Evolutionary conservation across 176 grass and related monocot genomes (phyloP), one percentile per base, ranked within the genome.

Genomic region (Lolium multiflorum): DNA sequence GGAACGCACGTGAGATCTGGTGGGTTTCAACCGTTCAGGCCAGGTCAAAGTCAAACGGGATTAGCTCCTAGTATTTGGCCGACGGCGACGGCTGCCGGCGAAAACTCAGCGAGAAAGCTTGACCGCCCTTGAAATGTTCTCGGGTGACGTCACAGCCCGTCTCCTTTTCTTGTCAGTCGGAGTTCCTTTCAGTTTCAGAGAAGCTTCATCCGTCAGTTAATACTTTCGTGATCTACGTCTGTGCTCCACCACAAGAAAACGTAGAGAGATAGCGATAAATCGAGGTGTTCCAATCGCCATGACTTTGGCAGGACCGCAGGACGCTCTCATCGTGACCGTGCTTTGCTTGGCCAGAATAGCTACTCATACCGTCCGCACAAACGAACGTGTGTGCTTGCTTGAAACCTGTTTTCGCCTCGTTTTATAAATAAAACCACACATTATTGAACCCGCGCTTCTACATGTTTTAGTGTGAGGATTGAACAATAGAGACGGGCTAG

Each of bases 1-100:
- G 14, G 73, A 18, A 24, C 4, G 24, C 47, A 31, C 73, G 73
- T 52, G 73, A 76, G 73, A 76, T 76, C 25, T 76, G 75, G 54
- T 58, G 51, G 25, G 71, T 2, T 2, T 58, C 47, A 51, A 5
- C 46, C 46, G 46, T 10, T 47, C 8, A 47, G 35, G 7, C n/a
- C 3, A 41, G 61, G 81, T 84, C 81, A 84, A 31, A 83, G 87
- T 79, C 87, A 51, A 72, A 51, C 25, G 9, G 24, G 38, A 83
- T 49, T 46, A 77, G 49, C 37, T 43, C 18, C 52, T 12, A 10
- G 18, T 13, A 7, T 78, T 77, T 81, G 11, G 6, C 79, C 21
- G n/a, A 82, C 50, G 13, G 38, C 49, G 62, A 71, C 25, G 13
- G 8, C 54, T 48, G 51, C 78, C 0, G 7, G 43, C 11, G 73